phyloP scores from a whole-genome alignment of 2,329 filamentous ascomycete genomes.

The Colletotrichum neosansevieriae region DNA sequence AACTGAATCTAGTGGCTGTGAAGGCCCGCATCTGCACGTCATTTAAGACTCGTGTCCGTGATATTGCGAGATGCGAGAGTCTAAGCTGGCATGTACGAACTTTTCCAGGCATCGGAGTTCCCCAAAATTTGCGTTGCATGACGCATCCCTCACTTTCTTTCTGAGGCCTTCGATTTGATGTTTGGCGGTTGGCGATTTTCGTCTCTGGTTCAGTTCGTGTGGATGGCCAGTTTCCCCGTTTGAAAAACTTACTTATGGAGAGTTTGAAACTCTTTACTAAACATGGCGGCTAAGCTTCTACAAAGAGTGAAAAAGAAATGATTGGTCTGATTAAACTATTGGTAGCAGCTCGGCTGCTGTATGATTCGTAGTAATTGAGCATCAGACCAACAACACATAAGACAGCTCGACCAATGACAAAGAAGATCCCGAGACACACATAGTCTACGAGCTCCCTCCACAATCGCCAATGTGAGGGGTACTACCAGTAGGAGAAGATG shows the following conservation, averaged over 20 bases:
- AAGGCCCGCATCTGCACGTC: not conserved
- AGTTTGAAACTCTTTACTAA: not conserved
- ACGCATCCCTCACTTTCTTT: not conserved
- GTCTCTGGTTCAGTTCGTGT: not conserved
- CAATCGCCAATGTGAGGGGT: no score
- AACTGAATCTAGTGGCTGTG: not conserved
- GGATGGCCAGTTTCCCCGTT: not conserved
- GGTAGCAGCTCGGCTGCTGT: no score
- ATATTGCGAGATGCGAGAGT: conserved; percentile 12
- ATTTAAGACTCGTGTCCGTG: not conserved
- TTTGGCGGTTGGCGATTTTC: not conserved
- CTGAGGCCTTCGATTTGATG: not conserved
- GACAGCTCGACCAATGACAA: no score
- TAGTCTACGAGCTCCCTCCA: no score
- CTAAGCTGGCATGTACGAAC: conserved; percentile 4
- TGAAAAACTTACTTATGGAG: conserved; percentile 4
- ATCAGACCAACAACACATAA: no score
- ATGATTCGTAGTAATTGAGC: no score
- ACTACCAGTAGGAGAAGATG: no score
- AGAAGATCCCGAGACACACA: no score
- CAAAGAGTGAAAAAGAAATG: not conserved
- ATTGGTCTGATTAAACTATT: no score
- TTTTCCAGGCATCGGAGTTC: conserved; percentile 1
- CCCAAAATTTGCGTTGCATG: not conserved
- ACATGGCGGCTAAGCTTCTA: not conserved